A percentile compares a stretch with the other conserved stretches of the same genome.
Conservation (phyloP, 139 green algal species). For the Monoraphidium neglectum region DNA sequence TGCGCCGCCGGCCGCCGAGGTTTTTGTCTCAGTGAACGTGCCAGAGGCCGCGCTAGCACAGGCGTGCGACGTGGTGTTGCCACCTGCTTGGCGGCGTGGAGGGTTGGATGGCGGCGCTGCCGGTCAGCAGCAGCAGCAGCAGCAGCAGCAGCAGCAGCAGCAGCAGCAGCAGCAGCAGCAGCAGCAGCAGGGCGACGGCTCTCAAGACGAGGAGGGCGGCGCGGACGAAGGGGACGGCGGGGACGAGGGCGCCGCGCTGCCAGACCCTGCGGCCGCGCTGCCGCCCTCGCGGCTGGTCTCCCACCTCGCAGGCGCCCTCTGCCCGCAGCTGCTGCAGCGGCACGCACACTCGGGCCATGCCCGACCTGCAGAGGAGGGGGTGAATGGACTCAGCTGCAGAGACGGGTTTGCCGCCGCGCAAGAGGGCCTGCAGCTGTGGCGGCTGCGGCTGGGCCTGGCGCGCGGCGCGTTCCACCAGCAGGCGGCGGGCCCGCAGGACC, state of each 20-base stretch:
- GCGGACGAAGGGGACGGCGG: not conserved
- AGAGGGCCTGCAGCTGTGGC: constrained; percentile 5
- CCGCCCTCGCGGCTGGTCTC: not conserved
- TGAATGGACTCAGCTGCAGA: not conserved
- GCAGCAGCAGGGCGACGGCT: not conserved
- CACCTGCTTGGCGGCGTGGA: no score
- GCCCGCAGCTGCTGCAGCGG: not conserved
- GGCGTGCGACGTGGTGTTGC: no score
- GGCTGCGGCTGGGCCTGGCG: not conserved
- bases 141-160: not conserved
- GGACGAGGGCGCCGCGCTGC: not conserved
- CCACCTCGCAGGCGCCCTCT: not conserved
- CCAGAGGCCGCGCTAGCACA: no score
- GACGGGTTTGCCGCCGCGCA: not conserved
- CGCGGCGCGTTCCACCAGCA: not conserved
- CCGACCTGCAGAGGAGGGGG: not conserved
- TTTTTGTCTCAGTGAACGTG: no score
- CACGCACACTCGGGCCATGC: no score
- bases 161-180: not conserved
- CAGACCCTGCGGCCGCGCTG: not conserved
- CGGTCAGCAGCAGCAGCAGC: no score
- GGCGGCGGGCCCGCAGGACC: not conserved
- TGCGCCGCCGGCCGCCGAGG: no score
- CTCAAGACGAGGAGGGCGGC: not conserved
- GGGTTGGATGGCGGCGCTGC: no score